A percentile compares a stretch with the other conserved stretches of the same genome.
phyloP scores from a whole-genome alignment of 164 flowering plant species.

The Litsea cubeba region DNA sequence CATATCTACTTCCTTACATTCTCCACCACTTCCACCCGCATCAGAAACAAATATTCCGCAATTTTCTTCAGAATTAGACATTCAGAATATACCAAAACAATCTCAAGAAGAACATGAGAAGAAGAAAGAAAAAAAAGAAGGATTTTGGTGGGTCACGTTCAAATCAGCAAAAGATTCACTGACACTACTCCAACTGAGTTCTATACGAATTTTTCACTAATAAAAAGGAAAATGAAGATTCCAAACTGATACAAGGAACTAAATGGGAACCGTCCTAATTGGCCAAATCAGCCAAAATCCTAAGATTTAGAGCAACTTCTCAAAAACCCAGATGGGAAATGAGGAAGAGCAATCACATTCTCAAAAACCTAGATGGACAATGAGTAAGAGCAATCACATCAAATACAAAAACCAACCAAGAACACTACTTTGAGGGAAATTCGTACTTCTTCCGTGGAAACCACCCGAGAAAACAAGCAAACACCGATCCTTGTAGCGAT shows the following conservation, averaged over 20 bases:
- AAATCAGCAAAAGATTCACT: not conserved
- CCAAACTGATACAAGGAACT: too few species aligned
- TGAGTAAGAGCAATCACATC: not conserved
- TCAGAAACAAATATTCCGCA: slow-evolving; percentile 7
- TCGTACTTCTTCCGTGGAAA: not conserved
- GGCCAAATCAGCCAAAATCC: too few species aligned
- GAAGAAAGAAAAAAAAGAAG: not conserved
- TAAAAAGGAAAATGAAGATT: too few species aligned
- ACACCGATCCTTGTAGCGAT: not conserved
- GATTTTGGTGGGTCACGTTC: not conserved
- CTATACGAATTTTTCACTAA: not conserved
- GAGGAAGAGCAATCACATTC: not conserved
- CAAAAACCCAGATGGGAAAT: not conserved
- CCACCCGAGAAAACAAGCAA: not conserved
- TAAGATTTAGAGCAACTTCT: too few species aligned
- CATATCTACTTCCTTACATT: slow-evolving; percentile 12
- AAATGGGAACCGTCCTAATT: too few species aligned
- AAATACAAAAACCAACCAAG: not conserved
- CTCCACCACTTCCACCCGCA: slow-evolving; percentile 7
- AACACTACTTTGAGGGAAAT: not conserved
- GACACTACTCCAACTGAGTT: not conserved
- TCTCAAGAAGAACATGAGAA: not conserved
- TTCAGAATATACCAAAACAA: slow-evolving; percentile 14
- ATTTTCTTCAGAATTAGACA: slow-evolving; percentile 30
- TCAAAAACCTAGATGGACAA: not conserved